Evolutionary conservation across 495 filamentous ascomycete genomes (phyloP).

Genomic region (Daldinia grandis): DNA sequence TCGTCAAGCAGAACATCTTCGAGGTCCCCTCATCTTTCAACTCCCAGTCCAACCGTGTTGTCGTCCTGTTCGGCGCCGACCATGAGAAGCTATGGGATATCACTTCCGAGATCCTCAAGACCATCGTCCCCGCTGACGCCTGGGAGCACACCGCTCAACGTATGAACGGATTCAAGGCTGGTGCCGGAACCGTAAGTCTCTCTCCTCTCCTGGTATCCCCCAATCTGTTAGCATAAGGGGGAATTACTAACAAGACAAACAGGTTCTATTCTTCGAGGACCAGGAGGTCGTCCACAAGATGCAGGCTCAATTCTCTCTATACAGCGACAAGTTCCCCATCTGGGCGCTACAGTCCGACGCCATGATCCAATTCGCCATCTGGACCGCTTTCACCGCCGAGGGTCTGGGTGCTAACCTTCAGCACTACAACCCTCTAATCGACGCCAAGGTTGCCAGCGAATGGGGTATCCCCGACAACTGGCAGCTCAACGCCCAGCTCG

Average conservation of each 20-base stretch:
- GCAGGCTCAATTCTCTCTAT: conserved; percentile 62
- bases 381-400: conserved; percentile 73
- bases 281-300: conserved; percentile 57
- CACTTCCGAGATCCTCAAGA: conserved; percentile 61
- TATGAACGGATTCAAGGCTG: conserved; percentile 62
- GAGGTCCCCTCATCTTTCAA: conserved; percentile 71
- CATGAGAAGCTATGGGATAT: conserved; percentile 73
- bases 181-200: conserved; percentile 62
- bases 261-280: conserved; percentile 74
- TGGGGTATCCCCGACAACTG: conserved; percentile 69
- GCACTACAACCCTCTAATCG: conserved; percentile 76
- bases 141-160: conserved; percentile 58
- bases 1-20: conserved; percentile 62
- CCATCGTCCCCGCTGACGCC: conserved; percentile 63
- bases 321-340: conserved; percentile 68
- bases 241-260: conserved; percentile 8
- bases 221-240: not conserved
- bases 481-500: conserved; percentile 68
- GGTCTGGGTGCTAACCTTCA: conserved; percentile 78
- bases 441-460: conserved; percentile 61
- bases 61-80: conserved; percentile 68
- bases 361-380: conserved; percentile 73
- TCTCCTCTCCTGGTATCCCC: not conserved
- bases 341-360: conserved; percentile 69
- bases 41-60: conserved; percentile 67